Conservation (phyloP, 1,139 yeast species). For the Candida tunisiensis region DNA sequence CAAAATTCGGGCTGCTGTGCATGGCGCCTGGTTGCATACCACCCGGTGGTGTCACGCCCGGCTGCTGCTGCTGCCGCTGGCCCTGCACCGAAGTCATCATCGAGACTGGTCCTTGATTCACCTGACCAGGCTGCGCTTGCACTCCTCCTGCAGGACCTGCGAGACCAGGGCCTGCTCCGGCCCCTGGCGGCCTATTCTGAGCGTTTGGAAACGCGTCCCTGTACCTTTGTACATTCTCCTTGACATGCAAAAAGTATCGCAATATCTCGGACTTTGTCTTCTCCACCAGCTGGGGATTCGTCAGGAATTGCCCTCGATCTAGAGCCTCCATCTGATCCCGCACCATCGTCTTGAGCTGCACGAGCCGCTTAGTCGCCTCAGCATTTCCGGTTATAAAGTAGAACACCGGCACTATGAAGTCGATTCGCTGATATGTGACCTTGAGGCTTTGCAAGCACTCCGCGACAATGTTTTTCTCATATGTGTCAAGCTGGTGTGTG, state of each 20-base stretch:
- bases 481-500: conserved; percentile 37
- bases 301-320: conserved; percentile 42
- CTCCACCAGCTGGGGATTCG: conserved; percentile 50
- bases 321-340: conserved; percentile 57
- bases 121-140: no score
- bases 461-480: conserved; percentile 46
- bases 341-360: conserved; percentile 66
- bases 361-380: conserved; percentile 55
- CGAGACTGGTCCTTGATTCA: neutral
- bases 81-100: neutral
- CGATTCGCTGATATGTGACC: conserved; percentile 51
- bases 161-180: no score
- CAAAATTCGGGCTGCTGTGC: no score
- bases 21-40: no score
- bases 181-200: no score
- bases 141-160: no score
- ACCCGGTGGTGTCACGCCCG: no score
- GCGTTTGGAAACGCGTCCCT: no score
- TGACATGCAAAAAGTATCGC: conserved; percentile 56
- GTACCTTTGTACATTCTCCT: conserved; percentile 25
- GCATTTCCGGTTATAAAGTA: conserved; percentile 52
- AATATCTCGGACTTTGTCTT: conserved; percentile 57
- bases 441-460: conserved; percentile 39
- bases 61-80: neutral
- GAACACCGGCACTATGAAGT: conserved; percentile 60